Conservation (phyloP, 768 basidiomycete species). For the Boletus coccyginus region DNA sequence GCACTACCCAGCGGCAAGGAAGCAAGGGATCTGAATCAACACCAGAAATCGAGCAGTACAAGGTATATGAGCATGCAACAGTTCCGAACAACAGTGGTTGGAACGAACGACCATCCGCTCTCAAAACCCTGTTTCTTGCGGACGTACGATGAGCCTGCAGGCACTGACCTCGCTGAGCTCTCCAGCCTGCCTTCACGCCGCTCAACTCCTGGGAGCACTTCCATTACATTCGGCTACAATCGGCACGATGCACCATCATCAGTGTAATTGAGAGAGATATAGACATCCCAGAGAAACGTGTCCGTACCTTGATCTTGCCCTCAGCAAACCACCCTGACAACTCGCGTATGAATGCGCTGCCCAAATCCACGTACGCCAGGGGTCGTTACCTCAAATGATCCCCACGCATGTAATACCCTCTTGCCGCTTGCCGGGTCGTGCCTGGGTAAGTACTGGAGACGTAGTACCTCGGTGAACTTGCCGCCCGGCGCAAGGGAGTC, state of each 20-base stretch:
- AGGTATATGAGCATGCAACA: too few species aligned
- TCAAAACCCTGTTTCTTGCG: not conserved
- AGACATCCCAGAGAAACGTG: not conserved
- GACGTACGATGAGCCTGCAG: slow-evolving; percentile 1
- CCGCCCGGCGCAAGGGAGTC: slow-evolving; percentile 33
- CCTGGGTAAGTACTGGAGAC: not conserved
- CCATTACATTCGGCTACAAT: slow-evolving; percentile 2
- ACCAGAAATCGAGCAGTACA: too few species aligned
- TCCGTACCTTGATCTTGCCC: slow-evolving; percentile 11
- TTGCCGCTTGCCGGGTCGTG: slow-evolving; percentile 1
- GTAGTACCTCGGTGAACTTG: not conserved
- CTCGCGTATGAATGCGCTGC: slow-evolving; percentile 3
- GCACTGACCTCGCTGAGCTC: not conserved
- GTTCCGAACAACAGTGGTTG: not conserved
- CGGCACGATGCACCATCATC: not conserved
- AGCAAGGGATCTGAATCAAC: too few species aligned
- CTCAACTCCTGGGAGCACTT: not conserved
- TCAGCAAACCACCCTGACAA: slow-evolving; percentile 9
- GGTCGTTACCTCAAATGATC: slow-evolving; percentile 1
- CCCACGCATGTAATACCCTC: not conserved
- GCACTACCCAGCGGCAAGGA: too few species aligned
- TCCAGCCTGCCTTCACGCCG: not conserved
- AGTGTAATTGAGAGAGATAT: not conserved
- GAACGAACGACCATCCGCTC: not conserved
- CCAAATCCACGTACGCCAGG: slow-evolving; percentile 7